These are phyloP conservation scores for Isabelozyma heimii DNA, from an alignment of 805 yeast genomes.

Conservation along the genomic window DNA sequence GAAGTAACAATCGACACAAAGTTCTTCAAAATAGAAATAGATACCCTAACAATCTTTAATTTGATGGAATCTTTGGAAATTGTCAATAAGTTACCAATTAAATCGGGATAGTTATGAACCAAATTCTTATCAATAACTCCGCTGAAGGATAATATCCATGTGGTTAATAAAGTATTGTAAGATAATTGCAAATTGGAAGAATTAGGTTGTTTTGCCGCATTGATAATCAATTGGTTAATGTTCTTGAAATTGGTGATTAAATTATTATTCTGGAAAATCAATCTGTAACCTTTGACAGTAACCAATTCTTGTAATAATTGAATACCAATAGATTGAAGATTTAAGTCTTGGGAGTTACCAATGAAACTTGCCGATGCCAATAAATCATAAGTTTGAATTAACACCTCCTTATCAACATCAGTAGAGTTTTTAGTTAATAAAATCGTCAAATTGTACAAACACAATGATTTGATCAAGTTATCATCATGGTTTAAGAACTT, in stretches of 20 bases:
- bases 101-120: conserved; percentile 51
- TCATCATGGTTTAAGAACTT: conserved; percentile 55
- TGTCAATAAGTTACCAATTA: conserved; percentile 50
- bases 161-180: conserved; percentile 70
- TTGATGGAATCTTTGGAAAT: conserved; percentile 81
- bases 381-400: conserved; percentile 37
- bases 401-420: conserved; percentile 32
- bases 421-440: conserved; percentile 34
- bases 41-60: conserved; percentile 84
- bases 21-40: conserved; percentile 72
- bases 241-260: conserved; percentile 32
- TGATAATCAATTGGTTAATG: conserved; percentile 25
- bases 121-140: conserved; percentile 45
- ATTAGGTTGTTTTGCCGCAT: conserved; percentile 33
- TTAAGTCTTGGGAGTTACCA: conserved; percentile 33
- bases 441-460: conserved; percentile 52
- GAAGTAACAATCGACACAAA: conserved; percentile 40
- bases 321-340: conserved; percentile 55
- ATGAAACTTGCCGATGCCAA: conserved; percentile 28
- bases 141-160: conserved; percentile 86
- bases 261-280: conserved; percentile 39
- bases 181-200: conserved; percentile 70
- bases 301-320: conserved; percentile 66
- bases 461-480: conserved; percentile 52
- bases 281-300: conserved; percentile 51